These are phyloP conservation scores for Suhomyces vadensis DNA, from an alignment of 805 yeast species.

Conservation along the genomic window DNA sequence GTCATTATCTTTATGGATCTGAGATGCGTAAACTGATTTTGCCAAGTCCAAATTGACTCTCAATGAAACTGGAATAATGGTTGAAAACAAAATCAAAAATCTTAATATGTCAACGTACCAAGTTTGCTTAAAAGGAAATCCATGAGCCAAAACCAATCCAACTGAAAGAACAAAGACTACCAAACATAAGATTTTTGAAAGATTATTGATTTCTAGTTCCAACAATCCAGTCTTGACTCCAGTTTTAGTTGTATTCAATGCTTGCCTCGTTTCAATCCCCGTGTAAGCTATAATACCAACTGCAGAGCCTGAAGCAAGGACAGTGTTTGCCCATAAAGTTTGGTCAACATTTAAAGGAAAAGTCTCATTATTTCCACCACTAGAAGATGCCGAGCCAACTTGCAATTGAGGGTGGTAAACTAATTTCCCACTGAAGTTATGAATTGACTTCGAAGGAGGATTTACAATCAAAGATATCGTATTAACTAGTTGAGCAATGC, in stretches of 20 bases:
- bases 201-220: conserved; percentile 84
- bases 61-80: conserved; percentile 93
- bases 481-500: conserved; percentile 52
- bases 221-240: conserved; percentile 88
- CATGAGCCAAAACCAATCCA: conserved; percentile 76
- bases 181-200: conserved; percentile 85
- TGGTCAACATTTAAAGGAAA: conserved; percentile 80
- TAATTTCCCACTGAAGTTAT: conserved; percentile 75
- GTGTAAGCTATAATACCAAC: conserved; percentile 88
- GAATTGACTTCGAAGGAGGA: conserved; percentile 85
- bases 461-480: conserved; percentile 60
- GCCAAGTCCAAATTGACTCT: conserved; percentile 95
- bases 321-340: conserved; percentile 98
- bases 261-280: conserved; percentile 91
- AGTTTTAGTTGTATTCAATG: conserved; percentile 85
- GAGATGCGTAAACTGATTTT: conserved; percentile 92
- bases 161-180: conserved; percentile 80
- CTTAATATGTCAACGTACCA: conserved; percentile 94
- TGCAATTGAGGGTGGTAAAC: conserved; percentile 43
- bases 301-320: conserved; percentile 90
- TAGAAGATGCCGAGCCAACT: conserved; percentile 20
- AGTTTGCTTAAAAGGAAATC: conserved; percentile 54
- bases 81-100: conserved; percentile 86
- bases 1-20: conserved; percentile 81
- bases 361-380: conserved; percentile 39